Conservation (phyloP, 2,329 filamentous ascomycete genomes). For the Cadophora luteo-olivacea region DNA sequence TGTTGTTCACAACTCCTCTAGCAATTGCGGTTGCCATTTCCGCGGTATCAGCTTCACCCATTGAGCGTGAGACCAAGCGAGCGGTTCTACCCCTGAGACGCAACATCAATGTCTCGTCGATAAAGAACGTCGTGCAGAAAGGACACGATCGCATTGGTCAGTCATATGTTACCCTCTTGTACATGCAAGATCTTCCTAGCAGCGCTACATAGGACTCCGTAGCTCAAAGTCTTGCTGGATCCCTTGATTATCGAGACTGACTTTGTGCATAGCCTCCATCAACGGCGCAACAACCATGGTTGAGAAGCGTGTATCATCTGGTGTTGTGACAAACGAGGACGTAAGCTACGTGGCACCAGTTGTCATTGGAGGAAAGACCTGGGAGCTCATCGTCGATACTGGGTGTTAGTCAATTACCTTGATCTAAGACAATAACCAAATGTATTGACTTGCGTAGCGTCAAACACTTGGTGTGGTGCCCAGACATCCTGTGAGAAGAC, state of each 20-base stretch:
- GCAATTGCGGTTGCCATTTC: slow-evolving; percentile 36
- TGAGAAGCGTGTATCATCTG: slow-evolving; percentile 26
- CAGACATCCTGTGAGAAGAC: slow-evolving; percentile 27
- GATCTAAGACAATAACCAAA: not conserved
- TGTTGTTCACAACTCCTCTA: slow-evolving; percentile 38
- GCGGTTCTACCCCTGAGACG: slow-evolving; percentile 37
- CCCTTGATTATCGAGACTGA: not conserved
- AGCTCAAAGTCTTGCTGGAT: not conserved
- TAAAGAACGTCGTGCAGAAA: slow-evolving; percentile 38
- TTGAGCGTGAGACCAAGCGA: slow-evolving; percentile 35
- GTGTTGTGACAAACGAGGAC: slow-evolving; percentile 41
- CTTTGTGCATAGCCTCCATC: slow-evolving; percentile 17
- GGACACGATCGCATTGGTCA: slow-evolving; percentile 38
- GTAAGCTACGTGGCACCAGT: slow-evolving; percentile 41
- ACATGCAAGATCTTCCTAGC: too few relatives aligned
- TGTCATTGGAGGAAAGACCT: slow-evolving; percentile 38
- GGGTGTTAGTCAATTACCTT: slow-evolving; percentile 36
- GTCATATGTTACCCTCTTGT: not conserved
- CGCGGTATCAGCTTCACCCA: slow-evolving; percentile 38
- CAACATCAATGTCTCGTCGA: slow-evolving; percentile 36
- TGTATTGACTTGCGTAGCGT: slow-evolving; percentile 34
- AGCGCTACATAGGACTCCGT: too few relatives aligned
- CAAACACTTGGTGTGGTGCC: slow-evolving; percentile 39
- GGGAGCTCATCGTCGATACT: slow-evolving; percentile 43
- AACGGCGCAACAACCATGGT: slow-evolving; percentile 31